Evolutionary conservation across 148 eudicot genomes (phyloP).

Genomic region (Drosera capensis): DNA sequence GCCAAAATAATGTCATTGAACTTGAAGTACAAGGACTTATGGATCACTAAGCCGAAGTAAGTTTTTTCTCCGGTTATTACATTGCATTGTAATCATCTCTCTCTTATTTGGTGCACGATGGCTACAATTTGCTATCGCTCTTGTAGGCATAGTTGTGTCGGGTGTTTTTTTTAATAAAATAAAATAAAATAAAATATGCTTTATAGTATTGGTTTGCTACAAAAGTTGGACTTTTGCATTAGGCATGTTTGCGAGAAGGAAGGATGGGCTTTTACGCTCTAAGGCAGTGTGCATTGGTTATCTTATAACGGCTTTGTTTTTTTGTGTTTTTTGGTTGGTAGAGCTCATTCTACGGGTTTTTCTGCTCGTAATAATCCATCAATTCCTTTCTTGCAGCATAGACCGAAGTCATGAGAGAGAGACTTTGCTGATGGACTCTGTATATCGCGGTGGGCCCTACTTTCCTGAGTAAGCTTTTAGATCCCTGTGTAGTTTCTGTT

Average conservation of each 20-base stretch:
- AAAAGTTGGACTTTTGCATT: no score
- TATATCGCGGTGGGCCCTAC: slow-evolving; percentile 24
- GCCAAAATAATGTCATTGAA: slow-evolving; percentile 51
- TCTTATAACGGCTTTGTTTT: not conserved
- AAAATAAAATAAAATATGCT: no score
- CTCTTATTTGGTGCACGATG: not conserved
- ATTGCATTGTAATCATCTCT: not conserved
- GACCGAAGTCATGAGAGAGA: slow-evolving; percentile 16
- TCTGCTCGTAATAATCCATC: slow-evolving; percentile 4
- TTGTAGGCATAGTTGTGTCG: no score
- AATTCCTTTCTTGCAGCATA: slow-evolving; percentile 24
- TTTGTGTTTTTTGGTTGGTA: not conserved
- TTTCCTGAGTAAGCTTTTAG: slow-evolving; percentile 40
- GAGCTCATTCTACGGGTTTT: no score
- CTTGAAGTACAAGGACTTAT: slow-evolving; percentile 41
- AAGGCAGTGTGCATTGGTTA: no score
- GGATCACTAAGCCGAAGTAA: slow-evolving; percentile 44
- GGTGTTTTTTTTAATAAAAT: no score
- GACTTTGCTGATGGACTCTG: slow-evolving; percentile 12
- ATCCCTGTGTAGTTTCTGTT: not conserved
- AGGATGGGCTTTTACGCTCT: no score
- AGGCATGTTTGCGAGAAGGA: no score
- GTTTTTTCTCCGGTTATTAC: slow-evolving; percentile 17
- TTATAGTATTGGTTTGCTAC: no score
- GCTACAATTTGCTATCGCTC: not conserved